A percentile compares a stretch with the other conserved stretches of the same genome.
Evolutionary conservation across 164 flowering plant genomes (phyloP).

Genomic region (Aristolochia fimbriata): DNA sequence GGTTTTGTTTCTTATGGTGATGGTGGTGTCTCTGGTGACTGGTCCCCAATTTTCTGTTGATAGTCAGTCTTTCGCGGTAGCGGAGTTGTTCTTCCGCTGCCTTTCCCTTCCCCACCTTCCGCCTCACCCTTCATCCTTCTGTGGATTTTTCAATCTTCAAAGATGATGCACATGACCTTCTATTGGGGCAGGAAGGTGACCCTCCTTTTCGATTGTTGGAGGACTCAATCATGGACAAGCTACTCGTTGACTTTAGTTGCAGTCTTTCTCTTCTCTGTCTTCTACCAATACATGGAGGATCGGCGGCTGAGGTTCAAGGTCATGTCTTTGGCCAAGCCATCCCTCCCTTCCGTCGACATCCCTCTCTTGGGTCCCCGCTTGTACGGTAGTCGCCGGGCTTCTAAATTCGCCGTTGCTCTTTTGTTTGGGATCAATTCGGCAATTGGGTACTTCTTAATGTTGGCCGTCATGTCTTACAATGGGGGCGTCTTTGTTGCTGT

Average conservation of each 20-base stretch:
- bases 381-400: not conserved
- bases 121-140: too few relatives aligned
- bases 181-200: conserved; percentile 74
- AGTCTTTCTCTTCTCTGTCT: conserved; percentile 45
- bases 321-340: conserved; percentile 6
- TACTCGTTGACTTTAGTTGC: conserved; percentile 55
- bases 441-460: conserved; percentile 67
- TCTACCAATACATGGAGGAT: conserved; percentile 83
- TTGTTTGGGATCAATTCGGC: conserved; percentile 55
- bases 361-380: conserved; percentile 16
- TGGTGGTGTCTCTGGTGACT: too few relatives aligned
- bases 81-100: too few relatives aligned
- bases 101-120: too few relatives aligned
- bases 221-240: conserved; percentile 47
- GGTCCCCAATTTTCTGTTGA: too few relatives aligned
- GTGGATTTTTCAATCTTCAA: conserved; percentile 6
- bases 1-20: too few relatives aligned
- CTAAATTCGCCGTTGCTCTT: conserved; percentile 19
- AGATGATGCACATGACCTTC: conserved; percentile 98
- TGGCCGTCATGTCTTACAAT: conserved; percentile 74
- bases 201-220: conserved; percentile 64
- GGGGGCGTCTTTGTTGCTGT: conserved; percentile 62
- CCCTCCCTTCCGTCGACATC: conserved; percentile 5
- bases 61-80: too few relatives aligned
- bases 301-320: conserved; percentile 43